Evolutionary conservation across 352 stramenopile species (phyloP), one percentile per base, ranked within the genome.

Genomic region (Globisporangium heterothallicum): DNA sequence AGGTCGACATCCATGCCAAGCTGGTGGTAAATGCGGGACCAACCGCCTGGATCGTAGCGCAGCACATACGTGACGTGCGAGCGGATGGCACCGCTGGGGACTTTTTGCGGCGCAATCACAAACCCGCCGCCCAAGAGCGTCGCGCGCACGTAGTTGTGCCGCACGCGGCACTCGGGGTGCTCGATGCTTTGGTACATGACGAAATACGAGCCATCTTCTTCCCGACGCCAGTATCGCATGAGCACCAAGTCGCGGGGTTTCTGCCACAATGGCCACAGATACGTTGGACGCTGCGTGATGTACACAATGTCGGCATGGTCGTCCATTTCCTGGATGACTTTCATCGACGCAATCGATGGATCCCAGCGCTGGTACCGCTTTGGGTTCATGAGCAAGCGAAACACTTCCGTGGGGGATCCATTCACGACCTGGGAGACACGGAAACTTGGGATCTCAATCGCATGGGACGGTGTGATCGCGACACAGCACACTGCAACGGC

Each of bases 121-220:
- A 90, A 94, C 50, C 82, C 84, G 10, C 82, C 84, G 25, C 81
- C 84, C 3, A 93, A 58, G 7, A 94, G 53, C 14, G 80, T 88
- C 2, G 82, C 84, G 21, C 84, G 84, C 41, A 94, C 82, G 52
- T 82, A 94, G 56, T 93, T 92, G 64, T 92, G 82, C 25, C 84
- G 80, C 59, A 93, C 80, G 32, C 83, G 82, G 41, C 82, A 92
- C 52, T 94, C 83, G 0, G 84, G 82, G 57, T 94, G 84, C 41
- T 87, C 78, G 38, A 91, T 84, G 51, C 79, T 92, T 65, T 94
- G 83, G 69, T 91, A 94, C 82, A 94, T 94, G 70, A 94, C 82
- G 61, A 94, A 93, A 59, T 91, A 94, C 32, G 82, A 92, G 16
- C 84, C 84, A 54, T 94, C 84, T 62, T 94, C 84, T 60, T 94